Conservation (phyloP, 768 basidiomycete species). For the Lentinula detonsa region DNA sequence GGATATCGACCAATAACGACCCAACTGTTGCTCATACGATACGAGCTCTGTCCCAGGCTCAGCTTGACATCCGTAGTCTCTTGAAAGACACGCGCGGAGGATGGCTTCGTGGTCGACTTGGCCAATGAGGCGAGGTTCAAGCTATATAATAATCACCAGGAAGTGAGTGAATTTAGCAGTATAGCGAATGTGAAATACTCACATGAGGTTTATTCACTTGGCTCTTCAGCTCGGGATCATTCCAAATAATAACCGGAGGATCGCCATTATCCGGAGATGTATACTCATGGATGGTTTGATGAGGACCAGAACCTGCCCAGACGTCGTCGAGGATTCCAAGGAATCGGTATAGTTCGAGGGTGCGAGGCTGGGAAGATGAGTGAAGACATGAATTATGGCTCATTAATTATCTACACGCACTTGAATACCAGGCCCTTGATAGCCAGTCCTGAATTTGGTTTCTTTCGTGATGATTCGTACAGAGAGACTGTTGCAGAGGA, state of each 20-base stretch:
- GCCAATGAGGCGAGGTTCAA: conserved; percentile 10
- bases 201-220: conserved; percentile 9
- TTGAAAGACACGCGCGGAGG: conserved; percentile 26
- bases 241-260: neutral
- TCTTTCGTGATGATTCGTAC: conserved; percentile 49
- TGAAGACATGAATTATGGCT: neutral
- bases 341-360: conserved; percentile 36
- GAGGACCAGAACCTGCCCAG: conserved; percentile 19
- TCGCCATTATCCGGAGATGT: conserved; percentile 25
- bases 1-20: conserved; percentile 7
- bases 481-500: conserved; percentile 36
- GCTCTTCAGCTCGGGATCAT: neutral
- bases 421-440: conserved; percentile 18
- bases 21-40: conserved; percentile 31
- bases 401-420: conserved; percentile 1
- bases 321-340: conserved; percentile 33
- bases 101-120: conserved; percentile 27
- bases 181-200: neutral
- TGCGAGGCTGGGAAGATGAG: conserved; percentile 26
- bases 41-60: conserved; percentile 40
- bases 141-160: conserved; percentile 4
- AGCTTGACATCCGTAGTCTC: conserved; percentile 23
- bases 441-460: conserved; percentile 11
- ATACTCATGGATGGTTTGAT: conserved; percentile 26
- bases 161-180: neutral